Percentiles rank a stretch among this genome's conserved stretches.
Conservation (phyloP, 1,284 basidiomycete genomes). For the Golubevia sp. region DNA sequence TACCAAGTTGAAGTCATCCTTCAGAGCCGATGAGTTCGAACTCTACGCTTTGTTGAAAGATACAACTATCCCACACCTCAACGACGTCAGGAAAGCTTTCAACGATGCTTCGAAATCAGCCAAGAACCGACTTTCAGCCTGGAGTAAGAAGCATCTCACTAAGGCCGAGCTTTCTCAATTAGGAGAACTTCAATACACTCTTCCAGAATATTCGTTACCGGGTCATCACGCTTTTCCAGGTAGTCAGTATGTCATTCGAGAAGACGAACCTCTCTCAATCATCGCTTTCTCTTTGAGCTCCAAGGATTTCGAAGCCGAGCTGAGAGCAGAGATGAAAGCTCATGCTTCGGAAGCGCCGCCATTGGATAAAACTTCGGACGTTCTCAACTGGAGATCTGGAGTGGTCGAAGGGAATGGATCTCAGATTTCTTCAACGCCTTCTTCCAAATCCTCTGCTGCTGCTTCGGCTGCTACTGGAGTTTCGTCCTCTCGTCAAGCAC, state of each 20-base stretch:
- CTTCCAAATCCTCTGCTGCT: slow-evolving; percentile 6
- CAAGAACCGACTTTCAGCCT: slow-evolving; percentile 34
- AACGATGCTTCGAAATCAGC: slow-evolving; percentile 39
- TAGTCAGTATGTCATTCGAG: slow-evolving; percentile 31
- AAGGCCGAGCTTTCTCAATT: slow-evolving; percentile 28
- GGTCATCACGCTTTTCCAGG: slow-evolving; percentile 39
- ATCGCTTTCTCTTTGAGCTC: slow-evolving; percentile 47
- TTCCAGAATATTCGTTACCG: slow-evolving; percentile 28
- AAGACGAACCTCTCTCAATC: slow-evolving; percentile 49
- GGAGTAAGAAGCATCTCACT: slow-evolving; percentile 40
- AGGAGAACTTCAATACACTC: slow-evolving; percentile 20
- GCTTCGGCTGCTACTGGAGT: background rate
- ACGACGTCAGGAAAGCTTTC: slow-evolving; percentile 42
- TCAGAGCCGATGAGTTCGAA: slow-evolving; percentile 40
- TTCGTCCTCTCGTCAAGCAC: slow-evolving; percentile 6
- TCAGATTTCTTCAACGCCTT: slow-evolving; percentile 17
- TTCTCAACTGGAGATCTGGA: slow-evolving; percentile 31
- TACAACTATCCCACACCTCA: slow-evolving; percentile 22
- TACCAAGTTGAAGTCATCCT: slow-evolving; percentile 18
- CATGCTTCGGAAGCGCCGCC: background rate
- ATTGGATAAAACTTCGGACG: slow-evolving; percentile 12
- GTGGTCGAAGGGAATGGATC: slow-evolving; percentile 21
- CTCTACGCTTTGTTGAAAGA: slow-evolving; percentile 39
- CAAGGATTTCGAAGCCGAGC: slow-evolving; percentile 34
- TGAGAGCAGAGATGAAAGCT: slow-evolving; percentile 11